Conservation (phyloP, 1,284 basidiomycete species). For the Rhizopogon parksii region DNA sequence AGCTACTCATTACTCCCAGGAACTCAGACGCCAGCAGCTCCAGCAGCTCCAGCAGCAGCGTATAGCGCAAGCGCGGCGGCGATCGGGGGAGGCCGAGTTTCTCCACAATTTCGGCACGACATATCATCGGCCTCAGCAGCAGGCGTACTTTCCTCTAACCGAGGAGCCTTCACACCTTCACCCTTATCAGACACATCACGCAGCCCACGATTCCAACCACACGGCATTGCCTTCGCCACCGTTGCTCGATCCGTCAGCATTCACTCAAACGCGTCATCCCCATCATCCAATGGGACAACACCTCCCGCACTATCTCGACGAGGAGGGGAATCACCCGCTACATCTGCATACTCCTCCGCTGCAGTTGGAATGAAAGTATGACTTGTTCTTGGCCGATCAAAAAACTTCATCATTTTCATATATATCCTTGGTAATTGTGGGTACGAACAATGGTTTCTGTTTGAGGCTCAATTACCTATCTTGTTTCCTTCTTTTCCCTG, state of each 20-base stretch:
- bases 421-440: slow-evolving; percentile 25
- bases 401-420: slow-evolving; percentile 15
- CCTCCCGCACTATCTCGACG: slow-evolving; percentile 26
- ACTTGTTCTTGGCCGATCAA: neutral
- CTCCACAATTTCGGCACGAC: slow-evolving; percentile 25
- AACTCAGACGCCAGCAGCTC: slow-evolving; percentile 37
- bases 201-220: slow-evolving; percentile 27
- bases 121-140: slow-evolving; percentile 18
- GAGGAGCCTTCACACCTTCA: slow-evolving; percentile 27
- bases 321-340: slow-evolving; percentile 27
- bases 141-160: slow-evolving; percentile 19
- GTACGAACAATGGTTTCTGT: slow-evolving; percentile 24
- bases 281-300: slow-evolving; percentile 24
- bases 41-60: slow-evolving; percentile 32
- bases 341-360: slow-evolving; percentile 26
- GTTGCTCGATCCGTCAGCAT: slow-evolving; percentile 27
- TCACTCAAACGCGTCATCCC: slow-evolving; percentile 23
- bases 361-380: slow-evolving; percentile 29
- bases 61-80: slow-evolving; percentile 23
- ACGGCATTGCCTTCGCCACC: slow-evolving; percentile 23
- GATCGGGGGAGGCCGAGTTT: slow-evolving; percentile 29
- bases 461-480: neutral
- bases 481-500: neutral
- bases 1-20: slow-evolving; percentile 35
- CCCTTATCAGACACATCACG: slow-evolving; percentile 30